Evolutionary conservation across 2,329 filamentous ascomycete species (phyloP).

Genomic region (Colletotrichum paranaense): DNA sequence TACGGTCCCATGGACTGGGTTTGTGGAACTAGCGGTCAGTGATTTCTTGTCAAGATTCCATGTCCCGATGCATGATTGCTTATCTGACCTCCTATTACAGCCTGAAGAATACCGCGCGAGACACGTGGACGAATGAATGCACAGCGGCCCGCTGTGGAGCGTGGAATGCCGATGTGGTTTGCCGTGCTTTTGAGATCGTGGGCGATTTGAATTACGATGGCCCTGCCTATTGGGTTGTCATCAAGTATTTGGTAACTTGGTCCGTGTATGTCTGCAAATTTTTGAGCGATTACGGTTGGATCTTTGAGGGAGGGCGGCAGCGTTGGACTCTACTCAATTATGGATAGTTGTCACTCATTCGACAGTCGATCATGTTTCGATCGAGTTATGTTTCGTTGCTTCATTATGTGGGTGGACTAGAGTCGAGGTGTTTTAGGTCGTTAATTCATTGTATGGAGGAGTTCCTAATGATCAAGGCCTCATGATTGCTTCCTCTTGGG

Average conservation of each 20-base stretch:
- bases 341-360: not conserved
- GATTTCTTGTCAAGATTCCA: not conserved
- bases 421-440: too few relatives aligned
- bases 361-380: not conserved
- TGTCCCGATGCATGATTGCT: not conserved
- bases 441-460: too few relatives aligned
- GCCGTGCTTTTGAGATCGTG: not conserved
- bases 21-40: slow-evolving; percentile 6
- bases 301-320: too few relatives aligned
- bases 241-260: too few relatives aligned
- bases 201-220: not conserved
- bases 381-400: too few relatives aligned
- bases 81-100: not conserved
- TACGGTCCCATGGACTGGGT: slow-evolving; percentile 1
- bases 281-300: too few relatives aligned
- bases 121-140: not conserved
- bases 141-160: not conserved
- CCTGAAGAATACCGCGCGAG: not conserved
- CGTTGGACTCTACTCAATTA: too few relatives aligned
- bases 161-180: not conserved
- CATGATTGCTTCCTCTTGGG: slow-evolving; percentile 19
- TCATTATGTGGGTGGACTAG: too few relatives aligned
- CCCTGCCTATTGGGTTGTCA: not conserved
- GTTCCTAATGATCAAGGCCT: not conserved
- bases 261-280: too few relatives aligned